Conservation (phyloP, 163 green algal species). For the Volvox carteri region DNA sequence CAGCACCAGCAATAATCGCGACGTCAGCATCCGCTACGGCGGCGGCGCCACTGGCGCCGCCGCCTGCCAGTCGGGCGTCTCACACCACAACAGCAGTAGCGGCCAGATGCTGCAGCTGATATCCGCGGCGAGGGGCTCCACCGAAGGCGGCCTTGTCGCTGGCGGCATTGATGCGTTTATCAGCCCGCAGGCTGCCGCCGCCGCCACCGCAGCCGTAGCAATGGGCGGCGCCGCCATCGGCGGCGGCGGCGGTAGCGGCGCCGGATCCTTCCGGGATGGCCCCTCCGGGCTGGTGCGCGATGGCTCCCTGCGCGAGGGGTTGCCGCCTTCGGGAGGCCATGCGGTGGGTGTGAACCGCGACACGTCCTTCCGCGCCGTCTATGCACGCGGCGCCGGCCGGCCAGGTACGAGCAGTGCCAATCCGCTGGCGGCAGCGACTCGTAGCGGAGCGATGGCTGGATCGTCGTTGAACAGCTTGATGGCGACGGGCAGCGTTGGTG, state of each 20-base stretch:
- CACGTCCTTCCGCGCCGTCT: slow-evolving; percentile 44
- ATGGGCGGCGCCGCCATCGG: background rate
- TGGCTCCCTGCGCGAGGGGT: background rate
- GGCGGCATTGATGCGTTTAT: background rate
- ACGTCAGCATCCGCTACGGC: background rate
- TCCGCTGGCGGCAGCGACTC: background rate
- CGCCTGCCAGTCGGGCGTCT: background rate
- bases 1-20: background rate
- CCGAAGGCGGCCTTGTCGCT: background rate
- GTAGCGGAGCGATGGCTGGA: too few species aligned
- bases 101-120: background rate
- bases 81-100: background rate
- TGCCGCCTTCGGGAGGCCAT: background rate
- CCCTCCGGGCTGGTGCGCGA: background rate
- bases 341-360: background rate
- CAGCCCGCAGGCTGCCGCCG: background rate
- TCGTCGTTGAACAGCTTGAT: background rate
- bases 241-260: background rate
- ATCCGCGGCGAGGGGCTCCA: background rate
- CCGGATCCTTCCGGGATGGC: background rate
- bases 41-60: background rate
- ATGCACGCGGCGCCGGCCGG: slow-evolving; percentile 17
- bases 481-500: background rate
- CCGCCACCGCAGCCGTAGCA: background rate
- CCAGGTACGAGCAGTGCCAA: background rate